phyloP scores from a whole-genome alignment of 306 rosid species.

The Sophora flavescens region DNA sequence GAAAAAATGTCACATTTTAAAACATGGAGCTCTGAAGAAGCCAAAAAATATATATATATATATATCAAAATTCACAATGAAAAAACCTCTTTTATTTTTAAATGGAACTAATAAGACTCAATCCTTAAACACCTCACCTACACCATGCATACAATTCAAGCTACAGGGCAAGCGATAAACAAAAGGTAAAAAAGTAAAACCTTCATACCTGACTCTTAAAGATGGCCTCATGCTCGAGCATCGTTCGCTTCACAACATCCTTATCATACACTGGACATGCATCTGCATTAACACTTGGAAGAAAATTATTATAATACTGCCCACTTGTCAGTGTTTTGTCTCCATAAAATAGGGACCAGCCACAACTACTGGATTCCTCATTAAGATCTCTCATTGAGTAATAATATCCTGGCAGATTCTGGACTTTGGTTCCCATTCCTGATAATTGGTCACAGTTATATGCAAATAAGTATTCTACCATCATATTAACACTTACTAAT shows the following conservation, averaged over 20 bases:
- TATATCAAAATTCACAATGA: not conserved
- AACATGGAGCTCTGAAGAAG: constrained; percentile 35
- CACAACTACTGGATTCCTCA: constrained; percentile 90
- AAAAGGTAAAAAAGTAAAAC: constrained; percentile 16
- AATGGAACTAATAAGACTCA: not conserved
- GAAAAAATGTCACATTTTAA: constrained; percentile 17
- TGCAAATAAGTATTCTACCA: constrained; percentile 31
- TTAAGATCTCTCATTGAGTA: constrained; percentile 95
- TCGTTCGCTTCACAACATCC: constrained; percentile 80
- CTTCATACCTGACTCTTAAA: constrained; percentile 81
- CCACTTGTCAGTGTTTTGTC: constrained; percentile 71
- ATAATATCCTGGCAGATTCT: constrained; percentile 77
- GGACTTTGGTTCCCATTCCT: constrained; percentile 99
- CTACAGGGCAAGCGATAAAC: constrained; percentile 11
- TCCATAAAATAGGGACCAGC: constrained; percentile 80
- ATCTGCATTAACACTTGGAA: constrained; percentile 58
- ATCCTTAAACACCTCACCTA: constrained; percentile 2
- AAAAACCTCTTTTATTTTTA: constrained; percentile 1
- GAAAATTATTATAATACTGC: constrained; percentile 68
- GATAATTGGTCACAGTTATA: constrained; percentile 45
- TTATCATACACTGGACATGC: constrained; percentile 67
- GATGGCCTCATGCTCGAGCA: constrained; percentile 89
- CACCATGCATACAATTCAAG: constrained; percentile 17
- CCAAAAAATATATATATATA: not conserved
- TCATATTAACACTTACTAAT: constrained; percentile 27